These are phyloP conservation scores for Phytopythium chamaehyphon DNA, from an alignment of 352 stramenopile genomes.

Conservation along the genomic window DNA sequence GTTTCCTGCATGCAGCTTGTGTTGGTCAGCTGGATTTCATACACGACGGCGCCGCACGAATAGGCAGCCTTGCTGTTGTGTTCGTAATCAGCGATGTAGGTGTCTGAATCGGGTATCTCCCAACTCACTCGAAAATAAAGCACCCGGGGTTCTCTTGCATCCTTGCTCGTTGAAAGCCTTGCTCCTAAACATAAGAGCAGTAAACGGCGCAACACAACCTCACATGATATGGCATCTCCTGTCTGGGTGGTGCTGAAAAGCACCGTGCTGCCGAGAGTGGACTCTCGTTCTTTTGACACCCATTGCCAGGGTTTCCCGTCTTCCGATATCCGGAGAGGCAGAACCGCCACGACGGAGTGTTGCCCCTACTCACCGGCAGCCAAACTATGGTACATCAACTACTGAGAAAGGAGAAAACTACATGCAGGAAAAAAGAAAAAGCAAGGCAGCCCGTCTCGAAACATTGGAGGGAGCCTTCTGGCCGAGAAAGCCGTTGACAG, in stretches of 20 bases:
- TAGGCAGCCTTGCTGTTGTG: constrained; percentile 14
- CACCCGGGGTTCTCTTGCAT: too few species aligned
- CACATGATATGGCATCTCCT: neutral
- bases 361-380: constrained; percentile 3
- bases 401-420: constrained; percentile 27
- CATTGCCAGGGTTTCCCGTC: constrained; percentile 6
- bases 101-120: too few species aligned
- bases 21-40: constrained; percentile 82
- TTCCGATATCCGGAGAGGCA: neutral
- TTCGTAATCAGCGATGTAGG: too few species aligned
- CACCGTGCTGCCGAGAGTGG: constrained; percentile 47
- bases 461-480: constrained; percentile 8
- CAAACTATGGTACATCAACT: constrained; percentile 71
- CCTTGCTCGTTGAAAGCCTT: too few species aligned
- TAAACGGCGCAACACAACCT: too few species aligned
- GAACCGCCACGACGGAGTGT: neutral
- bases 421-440: constrained; percentile 4
- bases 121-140: too few species aligned
- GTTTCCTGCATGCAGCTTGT: constrained; percentile 81
- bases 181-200: too few species aligned
- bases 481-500: neutral
- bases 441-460: neutral
- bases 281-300: constrained; percentile 10
- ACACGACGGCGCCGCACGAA: constrained; percentile 67
- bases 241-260: constrained; percentile 85